These are phyloP conservation scores for Macrophomina phaseolina DNA, from an alignment of 2,329 filamentous ascomycete genomes.

Conservation along the genomic window DNA sequence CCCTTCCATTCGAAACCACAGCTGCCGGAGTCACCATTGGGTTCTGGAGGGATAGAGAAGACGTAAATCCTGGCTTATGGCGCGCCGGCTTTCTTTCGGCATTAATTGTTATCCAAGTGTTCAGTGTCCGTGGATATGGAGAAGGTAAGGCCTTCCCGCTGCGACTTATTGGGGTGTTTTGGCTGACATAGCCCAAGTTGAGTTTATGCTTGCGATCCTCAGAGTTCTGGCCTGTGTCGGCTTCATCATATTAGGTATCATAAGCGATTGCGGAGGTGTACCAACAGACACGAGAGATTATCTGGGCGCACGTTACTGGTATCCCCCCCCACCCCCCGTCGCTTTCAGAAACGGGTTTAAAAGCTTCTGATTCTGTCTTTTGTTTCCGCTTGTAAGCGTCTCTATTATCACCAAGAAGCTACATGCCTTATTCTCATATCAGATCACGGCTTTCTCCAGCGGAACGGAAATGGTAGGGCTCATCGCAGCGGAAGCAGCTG, in stretches of 20 bases:
- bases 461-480: slow-evolving; percentile 68
- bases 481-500: slow-evolving; percentile 65
- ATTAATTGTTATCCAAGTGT: slow-evolving; percentile 46
- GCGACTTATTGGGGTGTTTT: slow-evolving; percentile 50
- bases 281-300: slow-evolving; percentile 61
- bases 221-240: slow-evolving; percentile 65
- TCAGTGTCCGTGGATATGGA: slow-evolving; percentile 47
- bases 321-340: slow-evolving; percentile 61
- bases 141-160: slow-evolving; percentile 44
- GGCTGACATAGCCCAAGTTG: slow-evolving; percentile 49
- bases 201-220: slow-evolving; percentile 63
- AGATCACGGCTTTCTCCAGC: slow-evolving; percentile 57
- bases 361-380: slow-evolving; percentile 69
- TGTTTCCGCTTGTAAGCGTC: slow-evolving; percentile 56
- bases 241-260: slow-evolving; percentile 69
- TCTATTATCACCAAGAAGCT: not conserved
- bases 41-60: slow-evolving; percentile 40
- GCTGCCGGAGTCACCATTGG: slow-evolving; percentile 46
- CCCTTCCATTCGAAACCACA: slow-evolving; percentile 47
- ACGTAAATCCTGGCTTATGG: slow-evolving; percentile 35
- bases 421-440: not conserved
- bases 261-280: slow-evolving; percentile 65
- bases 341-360: slow-evolving; percentile 66
- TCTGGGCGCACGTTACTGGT: slow-evolving; percentile 67
- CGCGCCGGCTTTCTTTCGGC: slow-evolving; percentile 46